Base-by-base conservation (phyloP, 345 rosid genomes). In the Populus euphratica region DNA sequence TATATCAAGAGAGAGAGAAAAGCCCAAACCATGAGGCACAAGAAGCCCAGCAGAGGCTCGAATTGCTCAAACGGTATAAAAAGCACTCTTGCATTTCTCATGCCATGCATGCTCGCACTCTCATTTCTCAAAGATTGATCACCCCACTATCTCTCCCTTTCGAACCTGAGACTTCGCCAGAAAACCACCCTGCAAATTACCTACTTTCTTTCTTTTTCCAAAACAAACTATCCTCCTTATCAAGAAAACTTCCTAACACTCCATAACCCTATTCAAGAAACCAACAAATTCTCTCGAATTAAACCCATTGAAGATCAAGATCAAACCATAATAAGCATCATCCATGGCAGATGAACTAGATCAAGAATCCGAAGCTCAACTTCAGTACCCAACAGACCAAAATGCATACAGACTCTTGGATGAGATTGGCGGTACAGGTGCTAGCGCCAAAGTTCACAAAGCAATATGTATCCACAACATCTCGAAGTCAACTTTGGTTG, bases 371-470 rank as follows among this genome's bases (percentile, higher is more conserved):
- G 47, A 10, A 10, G 71, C 72, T n/a, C 87, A 83, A 31, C 62
- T 56, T 56, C 62, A 56, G 0, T 90, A 83, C 86, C 98, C 98
- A 36, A 85, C 91, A 11, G 95, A 90, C 77, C 44, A 91, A 4
- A 68, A 56, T 39, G 86, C 89, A 21, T 93, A 90, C 81, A 89
- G 83, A 81, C 86, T 91, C 83, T 56, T 90, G 11, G 83, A 79
- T 43, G 90, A 93, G 84, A 93, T 95, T 50, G 97, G 98, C 4
- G 81, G 80, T 5, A 4, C 36, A 4, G 98, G 93, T 2, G 91
- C 88, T 31, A 90, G 97, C 36, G 92, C 94, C 9, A 50, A 81
- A 0, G 98, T 94, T 23, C 88, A 90, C 91, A 93, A 90, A 68
- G 97, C 98, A 72, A 70, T 80, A 61, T 95, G 99, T 74, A 56